A percentile compares a stretch with the other conserved stretches of the same genome.
phyloP scores from a whole-genome alignment of 352 stramenopile species.

The Ophiocytium majus region DNA sequence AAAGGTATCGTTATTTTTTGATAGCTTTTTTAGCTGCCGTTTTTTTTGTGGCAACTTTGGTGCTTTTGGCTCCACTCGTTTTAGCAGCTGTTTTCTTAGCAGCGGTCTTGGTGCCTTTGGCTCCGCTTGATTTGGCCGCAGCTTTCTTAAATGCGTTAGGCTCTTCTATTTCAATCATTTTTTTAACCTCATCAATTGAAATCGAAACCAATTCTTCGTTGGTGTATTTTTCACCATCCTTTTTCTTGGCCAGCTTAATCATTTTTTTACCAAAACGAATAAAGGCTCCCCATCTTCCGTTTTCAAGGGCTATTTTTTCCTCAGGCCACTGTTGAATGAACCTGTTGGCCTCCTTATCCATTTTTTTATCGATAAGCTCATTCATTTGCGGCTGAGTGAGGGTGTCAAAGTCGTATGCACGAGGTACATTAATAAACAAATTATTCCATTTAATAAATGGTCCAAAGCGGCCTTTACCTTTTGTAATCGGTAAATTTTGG shows the following conservation, averaged over 20 bases:
- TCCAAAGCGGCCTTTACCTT: too few relatives aligned
- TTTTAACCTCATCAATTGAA: neutral
- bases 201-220: neutral
- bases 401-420: too few relatives aligned
- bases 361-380: too few relatives aligned
- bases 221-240: neutral
- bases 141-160: neutral
- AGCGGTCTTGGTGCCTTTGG: neutral
- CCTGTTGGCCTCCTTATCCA: too few relatives aligned
- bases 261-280: neutral
- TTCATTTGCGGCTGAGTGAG: too few relatives aligned
- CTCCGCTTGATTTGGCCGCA: neutral
- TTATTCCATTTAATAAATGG: too few relatives aligned
- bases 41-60: neutral
- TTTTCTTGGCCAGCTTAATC: neutral
- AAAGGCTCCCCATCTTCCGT: neutral
- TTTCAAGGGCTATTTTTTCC: neutral
- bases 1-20: too few relatives aligned
- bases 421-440: too few relatives aligned
- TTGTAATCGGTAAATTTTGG: too few relatives aligned
- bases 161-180: neutral
- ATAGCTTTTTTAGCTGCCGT: too few relatives aligned
- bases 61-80: neutral
- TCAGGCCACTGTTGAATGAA: neutral
- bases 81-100: neutral